A percentile compares a stretch with the other conserved stretches of the same genome.
Conservation (phyloP, 257 asterid genomes). For the Echium plantagineum region DNA sequence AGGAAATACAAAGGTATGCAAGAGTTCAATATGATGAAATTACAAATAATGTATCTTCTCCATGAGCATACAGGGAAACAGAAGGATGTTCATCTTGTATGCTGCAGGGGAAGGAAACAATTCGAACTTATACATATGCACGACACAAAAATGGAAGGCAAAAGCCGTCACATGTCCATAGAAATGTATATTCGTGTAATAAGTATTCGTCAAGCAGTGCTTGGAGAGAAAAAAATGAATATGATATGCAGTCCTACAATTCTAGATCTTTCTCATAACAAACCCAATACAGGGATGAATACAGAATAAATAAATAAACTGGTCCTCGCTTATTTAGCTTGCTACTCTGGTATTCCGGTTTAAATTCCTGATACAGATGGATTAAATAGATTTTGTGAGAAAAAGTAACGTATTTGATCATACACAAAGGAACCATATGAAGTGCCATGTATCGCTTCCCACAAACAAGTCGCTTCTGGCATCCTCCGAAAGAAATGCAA, state of each 20-base stretch:
- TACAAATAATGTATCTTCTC: too few relatives aligned
- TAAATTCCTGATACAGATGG: background rate
- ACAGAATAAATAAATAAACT: background rate
- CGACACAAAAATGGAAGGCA: too few relatives aligned
- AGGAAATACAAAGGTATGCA: too few relatives aligned
- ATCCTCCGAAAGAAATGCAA: background rate
- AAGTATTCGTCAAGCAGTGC: too few relatives aligned
- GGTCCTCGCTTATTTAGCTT: background rate
- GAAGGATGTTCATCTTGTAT: too few relatives aligned
- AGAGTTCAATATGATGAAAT: too few relatives aligned
- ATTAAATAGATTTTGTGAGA: background rate
- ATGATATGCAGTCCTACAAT: background rate
- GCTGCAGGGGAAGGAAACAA: too few relatives aligned
- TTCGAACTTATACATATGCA: too few relatives aligned
- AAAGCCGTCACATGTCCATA: too few relatives aligned
- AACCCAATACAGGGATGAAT: background rate
- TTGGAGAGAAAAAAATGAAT: background rate
- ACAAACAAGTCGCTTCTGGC: background rate
- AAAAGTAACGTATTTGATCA: background rate
- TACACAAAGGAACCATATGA: background rate
- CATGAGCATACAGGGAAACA: too few relatives aligned
- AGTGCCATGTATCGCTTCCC: background rate
- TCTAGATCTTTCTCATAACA: background rate
- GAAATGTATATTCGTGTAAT: too few relatives aligned
- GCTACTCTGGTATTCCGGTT: conserved; percentile 1